Evolutionary conservation across 106 monocot genomes (phyloP).

Genomic region (Ottelia alismoides): DNA sequence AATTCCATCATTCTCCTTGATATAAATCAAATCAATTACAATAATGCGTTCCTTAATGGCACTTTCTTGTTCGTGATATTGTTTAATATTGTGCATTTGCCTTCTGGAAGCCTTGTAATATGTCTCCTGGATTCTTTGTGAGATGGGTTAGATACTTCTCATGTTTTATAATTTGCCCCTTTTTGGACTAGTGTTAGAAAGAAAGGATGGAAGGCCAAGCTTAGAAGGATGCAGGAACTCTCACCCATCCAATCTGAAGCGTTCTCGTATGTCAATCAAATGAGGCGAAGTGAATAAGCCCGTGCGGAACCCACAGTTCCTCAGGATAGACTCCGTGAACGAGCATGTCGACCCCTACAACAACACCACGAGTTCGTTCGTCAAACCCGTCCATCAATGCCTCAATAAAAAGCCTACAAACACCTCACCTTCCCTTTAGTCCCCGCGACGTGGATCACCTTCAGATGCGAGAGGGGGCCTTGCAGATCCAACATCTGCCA

Average conservation of each 20-base stretch:
- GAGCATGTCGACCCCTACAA: conserved; percentile 92
- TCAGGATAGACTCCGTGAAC: conserved; percentile 75
- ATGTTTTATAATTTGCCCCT: too few species aligned
- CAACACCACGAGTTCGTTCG: not conserved
- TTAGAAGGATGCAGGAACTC: not conserved
- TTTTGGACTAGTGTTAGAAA: too few species aligned
- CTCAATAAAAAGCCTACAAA: not conserved
- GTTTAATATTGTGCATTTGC: too few species aligned
- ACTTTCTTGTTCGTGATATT: too few species aligned
- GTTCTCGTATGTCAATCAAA: conserved; percentile 77
- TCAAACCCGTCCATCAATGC: not conserved
- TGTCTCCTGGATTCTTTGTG: too few species aligned
- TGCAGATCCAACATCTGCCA: conserved; percentile 73
- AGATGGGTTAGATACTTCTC: too few species aligned
- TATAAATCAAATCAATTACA: too few species aligned
- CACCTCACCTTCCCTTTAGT: conserved; percentile 84
- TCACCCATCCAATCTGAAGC: conserved; percentile 78
- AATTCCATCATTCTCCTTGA: too few species aligned
- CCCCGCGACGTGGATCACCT: conserved; percentile 90
- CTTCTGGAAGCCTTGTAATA: too few species aligned
- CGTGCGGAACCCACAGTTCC: conserved; percentile 69
- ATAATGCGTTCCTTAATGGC: too few species aligned
- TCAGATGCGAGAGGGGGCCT: conserved; percentile 32
- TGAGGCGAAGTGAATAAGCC: conserved; percentile 93
- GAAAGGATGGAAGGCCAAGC: too few species aligned